Percentiles rank a stretch among this genome's conserved stretches.
Evolutionary conservation across 441 rosid genomes (phyloP).

Genomic region (Erysimum cheiri): DNA sequence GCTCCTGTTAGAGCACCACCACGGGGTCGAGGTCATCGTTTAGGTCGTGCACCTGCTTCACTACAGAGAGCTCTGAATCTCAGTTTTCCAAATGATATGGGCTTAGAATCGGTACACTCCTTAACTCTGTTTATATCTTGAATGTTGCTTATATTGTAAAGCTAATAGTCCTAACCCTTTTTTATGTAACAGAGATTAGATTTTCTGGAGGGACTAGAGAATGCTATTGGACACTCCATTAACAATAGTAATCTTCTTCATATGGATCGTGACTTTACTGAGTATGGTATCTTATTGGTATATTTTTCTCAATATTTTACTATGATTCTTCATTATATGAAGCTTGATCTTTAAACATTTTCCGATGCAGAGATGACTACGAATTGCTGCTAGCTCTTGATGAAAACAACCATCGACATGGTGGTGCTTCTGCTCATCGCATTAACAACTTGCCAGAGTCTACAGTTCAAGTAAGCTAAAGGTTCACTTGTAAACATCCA

Average conservation of each 20-base stretch:
- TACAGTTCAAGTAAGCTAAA: constrained; percentile 66
- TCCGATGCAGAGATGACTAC: constrained; percentile 77
- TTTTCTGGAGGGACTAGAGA: constrained; percentile 77
- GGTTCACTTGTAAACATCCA: constrained; percentile 24
- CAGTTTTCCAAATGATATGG: constrained; percentile 70
- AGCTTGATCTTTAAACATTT: constrained; percentile 5
- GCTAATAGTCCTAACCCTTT: neutral
- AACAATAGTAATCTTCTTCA: constrained; percentile 52
- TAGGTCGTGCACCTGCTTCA: constrained; percentile 50
- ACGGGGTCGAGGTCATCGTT: constrained; percentile 54
- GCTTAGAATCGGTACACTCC: constrained; percentile 62
- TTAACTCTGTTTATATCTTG: neutral
- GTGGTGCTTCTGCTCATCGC: constrained; percentile 69
- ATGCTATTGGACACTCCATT: constrained; percentile 56
- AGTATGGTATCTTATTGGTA: constrained; percentile 55
- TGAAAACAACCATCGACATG: constrained; percentile 61
- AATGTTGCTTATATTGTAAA: neutral
- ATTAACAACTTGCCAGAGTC: constrained; percentile 86
- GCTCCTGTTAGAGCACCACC: constrained; percentile 50
- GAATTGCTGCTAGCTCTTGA: constrained; percentile 93
- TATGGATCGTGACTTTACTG: constrained; percentile 80
- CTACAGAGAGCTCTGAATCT: constrained; percentile 49
- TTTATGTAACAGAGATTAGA: constrained; percentile 65
- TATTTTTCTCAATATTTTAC: neutral
- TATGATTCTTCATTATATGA: constrained; percentile 15